phyloP scores from a whole-genome alignment of 2,329 filamentous ascomycete species.

The Coniochaeta sp. region DNA sequence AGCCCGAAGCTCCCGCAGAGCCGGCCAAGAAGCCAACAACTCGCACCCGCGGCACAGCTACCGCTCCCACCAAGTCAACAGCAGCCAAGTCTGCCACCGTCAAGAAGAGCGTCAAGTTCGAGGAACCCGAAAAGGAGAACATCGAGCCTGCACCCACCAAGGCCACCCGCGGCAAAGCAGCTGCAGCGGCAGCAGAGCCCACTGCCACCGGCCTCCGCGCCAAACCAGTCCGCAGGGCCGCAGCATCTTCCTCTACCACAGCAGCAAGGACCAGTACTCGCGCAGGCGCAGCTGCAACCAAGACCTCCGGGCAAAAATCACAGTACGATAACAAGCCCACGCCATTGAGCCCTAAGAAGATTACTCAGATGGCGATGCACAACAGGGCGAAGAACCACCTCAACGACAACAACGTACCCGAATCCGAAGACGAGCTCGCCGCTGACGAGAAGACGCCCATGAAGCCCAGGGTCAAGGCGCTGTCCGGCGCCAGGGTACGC shows the following conservation, averaged over 20 bases:
- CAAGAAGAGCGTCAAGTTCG: conserved; percentile 58
- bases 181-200: no score
- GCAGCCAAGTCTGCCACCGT: conserved; percentile 33
- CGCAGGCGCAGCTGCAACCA: conserved; percentile 11
- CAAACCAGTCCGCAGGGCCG: conserved; percentile 18
- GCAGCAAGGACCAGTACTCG: conserved; percentile 6
- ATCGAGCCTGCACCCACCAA: conserved; percentile 27
- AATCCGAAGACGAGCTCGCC: conserved; percentile 55
- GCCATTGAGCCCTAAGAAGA: conserved; percentile 59
- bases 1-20: conserved; percentile 6
- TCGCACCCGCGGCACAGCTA: conserved; percentile 28
- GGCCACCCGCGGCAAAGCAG: conserved; percentile 22
- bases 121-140: conserved; percentile 61
- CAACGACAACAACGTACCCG: conserved; percentile 36
- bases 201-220: conserved; percentile 26
- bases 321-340: conserved; percentile 26
- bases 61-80: conserved; percentile 22
- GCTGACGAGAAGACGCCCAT: conserved; percentile 42
- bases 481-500: conserved; percentile 22
- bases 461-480: conserved; percentile 34
- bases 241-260: conserved; percentile 11
- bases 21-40: conserved; percentile 23
- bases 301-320: conserved; percentile 19
- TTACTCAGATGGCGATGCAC: conserved; percentile 46
- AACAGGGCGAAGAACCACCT: conserved; percentile 28